Evolutionary conservation across 2,329 filamentous ascomycete species (phyloP), one percentile per base, ranked within the genome.

Genomic region (Dactylella cylindrospora): DNA sequence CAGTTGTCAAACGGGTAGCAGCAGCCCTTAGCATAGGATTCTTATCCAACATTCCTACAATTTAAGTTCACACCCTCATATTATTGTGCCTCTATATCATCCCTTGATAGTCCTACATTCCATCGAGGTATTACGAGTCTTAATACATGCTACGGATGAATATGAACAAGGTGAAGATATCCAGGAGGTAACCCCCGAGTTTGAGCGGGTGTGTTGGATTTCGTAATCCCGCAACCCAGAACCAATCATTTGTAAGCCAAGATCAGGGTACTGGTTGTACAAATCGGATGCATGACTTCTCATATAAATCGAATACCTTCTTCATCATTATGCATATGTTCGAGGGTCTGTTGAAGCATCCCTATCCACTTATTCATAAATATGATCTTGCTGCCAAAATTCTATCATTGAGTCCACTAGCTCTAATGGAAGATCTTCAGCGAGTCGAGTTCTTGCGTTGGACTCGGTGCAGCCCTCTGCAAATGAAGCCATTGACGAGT

Each of bases 181-280:
- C 22, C 10, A 38, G 25, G 17, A 28, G 28, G 46, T 33, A 39
- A 46, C n/a, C 22, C 19, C 43, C 23, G n/a, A 7, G 26, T 20
- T 25, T 32, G 43, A 22, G 49, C 17, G 45, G 43, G 36, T 40
- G 54, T 60, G 57, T 62, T 62, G 57, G 49, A 62, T 62, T 62
- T 62, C 54, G 57, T 44, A 43, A 41, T 28, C 19, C 26, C 17
- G n/a, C 38, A 43, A 36, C 38, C 50, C 31, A 12, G 29, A 50
- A 20, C 57, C 57, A 62, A 62, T 62, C 57, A 50, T 43, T 61
- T 53, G 26, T 17, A 17, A 54, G 57, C 57, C 49, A 54, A 62
- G 57, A 23, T 40, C 32, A 33, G n/a, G 41, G n/a, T n/a, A n/a
- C n/a, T n/a, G n/a, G n/a, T n/a, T n/a, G n/a, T n/a, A n/a, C n/a